Evolutionary conservation across 139 green algal genomes (phyloP).

Genomic region (Coelastrella sp.): DNA sequence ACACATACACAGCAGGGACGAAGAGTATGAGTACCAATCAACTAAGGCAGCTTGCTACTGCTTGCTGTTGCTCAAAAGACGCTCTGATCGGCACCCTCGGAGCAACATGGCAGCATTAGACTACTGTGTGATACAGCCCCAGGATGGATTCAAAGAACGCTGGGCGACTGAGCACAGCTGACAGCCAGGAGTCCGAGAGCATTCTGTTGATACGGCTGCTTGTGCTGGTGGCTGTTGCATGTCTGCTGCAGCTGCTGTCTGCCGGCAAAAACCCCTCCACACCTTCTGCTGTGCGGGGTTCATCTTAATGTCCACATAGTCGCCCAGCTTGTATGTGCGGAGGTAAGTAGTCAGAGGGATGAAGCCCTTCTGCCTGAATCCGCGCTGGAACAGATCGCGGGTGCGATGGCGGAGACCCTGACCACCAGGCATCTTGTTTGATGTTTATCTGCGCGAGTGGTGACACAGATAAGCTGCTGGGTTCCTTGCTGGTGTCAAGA

Average conservation of each 20-base stretch:
- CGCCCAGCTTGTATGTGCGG: constrained; percentile 95
- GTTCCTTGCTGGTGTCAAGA: neutral
- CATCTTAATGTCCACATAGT: constrained; percentile 99
- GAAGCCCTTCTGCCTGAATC: constrained; percentile 90
- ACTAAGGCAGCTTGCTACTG: neutral
- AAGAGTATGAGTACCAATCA: no score
- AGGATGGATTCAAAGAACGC: neutral
- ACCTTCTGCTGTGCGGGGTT: constrained; percentile 97
- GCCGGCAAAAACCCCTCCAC: neutral
- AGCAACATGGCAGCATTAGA: no score
- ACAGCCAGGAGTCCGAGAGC: neutral
- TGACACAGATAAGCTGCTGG: neutral
- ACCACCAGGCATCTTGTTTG: constrained; percentile 62
- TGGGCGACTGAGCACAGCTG: neutral
- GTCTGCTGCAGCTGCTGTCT: neutral
- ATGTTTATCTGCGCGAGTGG: constrained; percentile 19
- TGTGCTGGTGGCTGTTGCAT: constrained; percentile 37
- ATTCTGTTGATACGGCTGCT: constrained; percentile 6
- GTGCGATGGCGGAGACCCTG: constrained; percentile 89
- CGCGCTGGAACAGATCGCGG: constrained; percentile 90
- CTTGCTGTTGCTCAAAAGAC: neutral
- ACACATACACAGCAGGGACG: neutral
- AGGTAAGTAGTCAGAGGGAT: constrained; percentile 95
- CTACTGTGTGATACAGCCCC: no score
- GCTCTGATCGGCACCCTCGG: no score